phyloP scores from a whole-genome alignment of 106 monocot genomes.

The Dendrobium nobile region DNA sequence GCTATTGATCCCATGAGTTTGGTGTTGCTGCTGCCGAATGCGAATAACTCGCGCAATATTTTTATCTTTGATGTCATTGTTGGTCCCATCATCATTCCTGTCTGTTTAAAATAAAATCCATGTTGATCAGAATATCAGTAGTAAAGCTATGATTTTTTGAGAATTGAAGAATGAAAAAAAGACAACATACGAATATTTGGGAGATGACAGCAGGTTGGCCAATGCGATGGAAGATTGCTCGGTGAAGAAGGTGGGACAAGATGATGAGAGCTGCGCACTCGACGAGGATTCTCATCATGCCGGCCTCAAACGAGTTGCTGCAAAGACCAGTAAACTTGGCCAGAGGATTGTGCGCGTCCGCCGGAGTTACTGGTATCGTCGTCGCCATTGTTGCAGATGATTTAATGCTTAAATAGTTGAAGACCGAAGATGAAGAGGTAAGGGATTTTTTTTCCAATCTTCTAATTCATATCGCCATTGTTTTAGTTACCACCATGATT shows the following conservation, averaged over 20 bases:
- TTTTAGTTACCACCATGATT: background rate
- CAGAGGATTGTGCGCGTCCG: background rate
- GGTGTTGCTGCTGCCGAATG: constrained; percentile 13
- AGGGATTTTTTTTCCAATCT: background rate
- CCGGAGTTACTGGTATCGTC: background rate
- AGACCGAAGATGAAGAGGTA: too few relatives aligned
- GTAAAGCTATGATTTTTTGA: background rate
- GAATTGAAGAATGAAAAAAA: background rate
- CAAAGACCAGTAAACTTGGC: background rate
- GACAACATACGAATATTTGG: constrained; percentile 23
- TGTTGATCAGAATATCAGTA: background rate
- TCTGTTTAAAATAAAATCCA: constrained; percentile 10
- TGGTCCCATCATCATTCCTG: constrained; percentile 41
- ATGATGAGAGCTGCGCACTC: constrained; percentile 10
- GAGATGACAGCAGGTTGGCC: constrained; percentile 25
- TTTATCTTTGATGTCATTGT: constrained; percentile 14
- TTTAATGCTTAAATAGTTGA: too few relatives aligned
- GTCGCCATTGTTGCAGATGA: background rate
- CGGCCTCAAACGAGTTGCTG: background rate
- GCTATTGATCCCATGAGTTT: background rate
- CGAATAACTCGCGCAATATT: background rate
- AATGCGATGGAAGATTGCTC: constrained; percentile 16
- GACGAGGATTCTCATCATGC: background rate
- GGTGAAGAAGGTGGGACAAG: constrained; percentile 16
- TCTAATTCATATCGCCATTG: background rate